Evolutionary conservation across 495 filamentous ascomycete species (phyloP).

Genomic region (Penicillium desertorum): DNA sequence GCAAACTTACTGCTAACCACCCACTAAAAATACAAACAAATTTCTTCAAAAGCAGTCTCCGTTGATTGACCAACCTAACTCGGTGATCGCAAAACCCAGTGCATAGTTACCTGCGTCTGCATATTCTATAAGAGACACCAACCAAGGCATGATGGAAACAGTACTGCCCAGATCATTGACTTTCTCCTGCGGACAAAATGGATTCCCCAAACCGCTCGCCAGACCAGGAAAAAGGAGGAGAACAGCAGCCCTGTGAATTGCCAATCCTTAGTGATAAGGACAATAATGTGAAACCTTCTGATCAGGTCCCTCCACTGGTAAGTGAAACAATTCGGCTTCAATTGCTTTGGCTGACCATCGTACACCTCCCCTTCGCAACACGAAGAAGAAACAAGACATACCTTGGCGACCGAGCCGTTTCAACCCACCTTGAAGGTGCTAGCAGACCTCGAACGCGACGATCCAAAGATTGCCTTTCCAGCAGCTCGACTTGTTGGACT

Average conservation of each 20-base stretch:
- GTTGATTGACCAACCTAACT: too few relatives aligned
- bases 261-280: background rate
- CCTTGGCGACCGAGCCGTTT: background rate
- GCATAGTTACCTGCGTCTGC: too few relatives aligned
- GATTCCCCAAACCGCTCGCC: too few relatives aligned
- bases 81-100: too few relatives aligned
- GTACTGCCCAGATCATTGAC: too few relatives aligned
- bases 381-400: conserved; percentile 1
- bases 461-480: conserved; percentile 6
- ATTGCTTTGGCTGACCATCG: background rate
- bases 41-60: too few relatives aligned
- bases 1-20: too few relatives aligned
- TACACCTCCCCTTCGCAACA: conserved; percentile 1
- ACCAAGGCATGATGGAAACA: too few relatives aligned
- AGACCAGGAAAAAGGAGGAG: background rate
- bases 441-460: conserved; percentile 7
- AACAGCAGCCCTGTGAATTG: conserved; percentile 4
- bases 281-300: background rate
- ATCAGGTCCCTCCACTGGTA: background rate
- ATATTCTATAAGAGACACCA: too few relatives aligned
- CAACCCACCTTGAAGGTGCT: background rate
- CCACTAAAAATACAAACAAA: too few relatives aligned
- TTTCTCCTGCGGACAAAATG: too few relatives aligned
- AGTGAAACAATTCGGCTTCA: conserved; percentile 2
- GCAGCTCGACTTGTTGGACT: conserved; percentile 3